Evolutionary conservation across 1,139 yeast species (phyloP), one percentile per base, ranked within the genome.

Genomic region (Hyphopichia wangnamkhiaoensis): DNA sequence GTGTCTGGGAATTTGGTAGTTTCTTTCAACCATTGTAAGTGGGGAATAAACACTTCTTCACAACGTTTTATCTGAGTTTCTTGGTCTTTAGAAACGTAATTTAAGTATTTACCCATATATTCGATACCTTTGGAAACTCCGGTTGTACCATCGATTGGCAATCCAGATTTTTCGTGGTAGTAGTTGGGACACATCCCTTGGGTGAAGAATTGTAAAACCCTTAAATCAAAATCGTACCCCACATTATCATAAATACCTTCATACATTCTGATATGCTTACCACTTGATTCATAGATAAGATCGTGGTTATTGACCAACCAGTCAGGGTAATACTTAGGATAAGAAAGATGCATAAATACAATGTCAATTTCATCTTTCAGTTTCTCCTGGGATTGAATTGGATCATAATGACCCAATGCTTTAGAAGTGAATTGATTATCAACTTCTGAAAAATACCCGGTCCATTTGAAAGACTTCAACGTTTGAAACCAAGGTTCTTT

Each of bases 331-430:
- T 70, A 70, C 49, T 80, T 81, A n/a, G 87, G 86, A 49, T 80
- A 80, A n/a, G 84, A 77, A 44, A 80, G 62, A 56, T 81, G 87
- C 77, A 80, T 74, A 54, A 81, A 71, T 4, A 69, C 45, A 16
- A 79, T 48, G 52, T 58, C 53, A 53, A 61, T 34, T 33, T 57
- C 51, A 48, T 63, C 49, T 31, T 53, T 9, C 28, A 10, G 12
- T 15, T 44, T 24, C 5, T 37, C 40, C 27, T 46, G 37, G 27
- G 63, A 47, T 46, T 54, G 54, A 6, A 67, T 58, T 8, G 86
- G 84, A 51, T 81, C 82, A 54, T 71, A 76, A 52, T 81, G 86
- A 3, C 81, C 84, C 44, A 80, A 64, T 0, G 83, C 82, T 52
- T 80, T 79, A 9, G 84, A 69, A 4, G 59, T 59, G 51, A 74